These are phyloP conservation scores for Phaseolus lunatus DNA, from an alignment of 306 rosid species.

Conservation along the genomic window DNA sequence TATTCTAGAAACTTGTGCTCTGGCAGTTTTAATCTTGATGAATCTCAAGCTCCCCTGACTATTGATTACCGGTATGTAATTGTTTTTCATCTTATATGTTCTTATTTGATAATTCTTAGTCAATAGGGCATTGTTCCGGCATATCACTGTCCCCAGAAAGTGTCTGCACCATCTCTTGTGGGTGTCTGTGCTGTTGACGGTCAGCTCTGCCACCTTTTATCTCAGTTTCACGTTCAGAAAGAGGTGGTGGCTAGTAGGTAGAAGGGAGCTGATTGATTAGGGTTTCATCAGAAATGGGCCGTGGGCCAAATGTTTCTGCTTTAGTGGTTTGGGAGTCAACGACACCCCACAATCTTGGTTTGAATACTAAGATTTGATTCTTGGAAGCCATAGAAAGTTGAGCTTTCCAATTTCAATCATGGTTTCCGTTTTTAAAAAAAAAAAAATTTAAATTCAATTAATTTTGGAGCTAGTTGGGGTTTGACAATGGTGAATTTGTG, in stretches of 20 bases:
- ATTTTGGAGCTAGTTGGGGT: not conserved
- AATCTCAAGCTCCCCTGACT: conserved; percentile 66
- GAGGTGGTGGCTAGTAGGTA: not conserved
- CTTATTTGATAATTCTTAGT: conserved; percentile 2
- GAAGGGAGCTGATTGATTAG: not conserved
- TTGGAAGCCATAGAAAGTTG: not conserved
- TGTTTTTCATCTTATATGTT: not conserved
- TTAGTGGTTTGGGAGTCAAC: not conserved
- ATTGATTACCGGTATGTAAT: conserved; percentile 70
- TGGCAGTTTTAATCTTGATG: conserved; percentile 51
- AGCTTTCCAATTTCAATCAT: not conserved
- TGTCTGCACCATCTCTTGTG: too few relatives aligned
- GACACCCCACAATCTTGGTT: not conserved
- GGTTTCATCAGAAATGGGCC: not conserved
- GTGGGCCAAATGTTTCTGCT: not conserved
- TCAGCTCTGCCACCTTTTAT: too few relatives aligned
- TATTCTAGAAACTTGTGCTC: conserved; percentile 67
- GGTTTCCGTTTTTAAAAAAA: not conserved
- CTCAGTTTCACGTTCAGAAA: too few relatives aligned
- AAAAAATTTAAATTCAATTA: not conserved
- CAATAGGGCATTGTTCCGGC: too few relatives aligned
- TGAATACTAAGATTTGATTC: not conserved
- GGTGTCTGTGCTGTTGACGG: too few relatives aligned
- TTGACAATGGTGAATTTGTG: conserved; percentile 5
- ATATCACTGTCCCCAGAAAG: too few relatives aligned